Evolutionary conservation across 805 yeast species (phyloP).

Genomic region (Ogataea nonfermentans): DNA sequence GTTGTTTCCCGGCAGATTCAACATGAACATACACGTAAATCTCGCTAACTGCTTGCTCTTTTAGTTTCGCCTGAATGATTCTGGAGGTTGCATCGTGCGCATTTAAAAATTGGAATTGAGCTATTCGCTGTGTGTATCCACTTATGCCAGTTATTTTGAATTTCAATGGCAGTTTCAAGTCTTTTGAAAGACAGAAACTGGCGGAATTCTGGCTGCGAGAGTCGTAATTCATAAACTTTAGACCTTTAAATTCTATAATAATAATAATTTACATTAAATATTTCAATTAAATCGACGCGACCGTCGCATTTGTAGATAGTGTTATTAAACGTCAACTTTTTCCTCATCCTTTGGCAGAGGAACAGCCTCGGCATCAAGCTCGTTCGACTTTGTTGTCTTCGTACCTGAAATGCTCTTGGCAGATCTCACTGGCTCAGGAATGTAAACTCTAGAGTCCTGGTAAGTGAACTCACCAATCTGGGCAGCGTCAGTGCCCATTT

Average conservation of each 20-base stretch:
- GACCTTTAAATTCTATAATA: background rate
- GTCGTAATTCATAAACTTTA: conserved; percentile 25
- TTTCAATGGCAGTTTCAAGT: conserved; percentile 47
- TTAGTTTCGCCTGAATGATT: conserved; percentile 17
- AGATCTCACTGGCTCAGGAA: conserved; percentile 79
- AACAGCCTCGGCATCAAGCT: conserved; percentile 28
- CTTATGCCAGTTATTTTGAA: conserved; percentile 38
- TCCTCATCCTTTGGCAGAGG: conserved; percentile 32
- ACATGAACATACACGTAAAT: conserved; percentile 15
- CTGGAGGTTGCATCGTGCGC: conserved; percentile 11
- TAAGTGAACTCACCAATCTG: conserved; percentile 90
- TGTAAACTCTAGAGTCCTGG: conserved; percentile 60
- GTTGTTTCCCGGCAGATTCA: conserved; percentile 23
- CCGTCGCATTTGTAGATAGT: background rate
- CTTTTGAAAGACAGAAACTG: conserved; percentile 53
- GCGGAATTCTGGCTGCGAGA: conserved; percentile 22
- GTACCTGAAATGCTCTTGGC: conserved; percentile 30
- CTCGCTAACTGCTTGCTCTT: conserved; percentile 16
- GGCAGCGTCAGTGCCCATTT: conserved; percentile 81
- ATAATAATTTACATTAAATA: background rate
- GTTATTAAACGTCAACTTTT: conserved; percentile 20
- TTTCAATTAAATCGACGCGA: conserved; percentile 1
- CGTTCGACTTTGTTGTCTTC: conserved; percentile 17
- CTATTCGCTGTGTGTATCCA: conserved; percentile 22
- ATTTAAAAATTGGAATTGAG: conserved; percentile 6